Base-by-base conservation (phyloP, 805 yeast genomes). In the Wickerhamomyces kurtzmanii region DNA sequence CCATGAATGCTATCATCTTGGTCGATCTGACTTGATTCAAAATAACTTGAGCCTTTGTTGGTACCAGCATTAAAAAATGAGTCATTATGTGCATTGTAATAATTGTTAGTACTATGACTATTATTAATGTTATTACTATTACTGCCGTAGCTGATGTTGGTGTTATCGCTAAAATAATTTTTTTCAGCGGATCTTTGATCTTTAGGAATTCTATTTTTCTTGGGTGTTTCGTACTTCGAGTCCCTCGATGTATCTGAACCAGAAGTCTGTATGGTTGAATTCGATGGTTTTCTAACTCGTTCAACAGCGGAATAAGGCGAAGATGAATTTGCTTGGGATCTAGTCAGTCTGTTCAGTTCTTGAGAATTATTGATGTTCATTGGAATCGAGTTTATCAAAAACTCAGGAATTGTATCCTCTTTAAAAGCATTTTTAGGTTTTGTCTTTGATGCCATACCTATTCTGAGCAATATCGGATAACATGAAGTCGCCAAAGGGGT, bases 341-440 rank as follows among this genome's bases (percentile, higher is more conserved):
- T 22, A 26, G 34, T 26, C 34, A 37, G 7, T 17, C 17, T 22
- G 20, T 31, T 23, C 17, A 22, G 8, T 11, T 30, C 21, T n/a
- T n/a, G n/a, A n/a, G n/a, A n/a, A n/a, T 16, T 23, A 17, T 27
- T 28, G 30, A 20, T 24, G 9, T 34, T 28, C 22, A 12, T 26
- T 5, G 42, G 45, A 8, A 40, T 36, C 4, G 41, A 28, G 23
- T 40, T 23, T 13, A 36, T 31, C 18, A 40, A 31, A 21, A 40
- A 36, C 28, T 38, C 45, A 10, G 45, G 45, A 12, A 40, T 24
- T n/a, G n/a, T n/a, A n/a, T n/a, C n/a, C n/a, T n/a, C n/a, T n/a
- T n/a, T n/a, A n/a, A n/a, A n/a, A n/a, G n/a, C n/a, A n/a, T n/a
- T n/a, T n/a, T n/a, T n/a, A n/a, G n/a, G n/a, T n/a, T n/a, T n/a